A percentile compares a stretch with the other conserved stretches of the same genome.
Evolutionary conservation across 495 filamentous ascomycete species (phyloP).

Genomic region (Aspergillus taichungensis): DNA sequence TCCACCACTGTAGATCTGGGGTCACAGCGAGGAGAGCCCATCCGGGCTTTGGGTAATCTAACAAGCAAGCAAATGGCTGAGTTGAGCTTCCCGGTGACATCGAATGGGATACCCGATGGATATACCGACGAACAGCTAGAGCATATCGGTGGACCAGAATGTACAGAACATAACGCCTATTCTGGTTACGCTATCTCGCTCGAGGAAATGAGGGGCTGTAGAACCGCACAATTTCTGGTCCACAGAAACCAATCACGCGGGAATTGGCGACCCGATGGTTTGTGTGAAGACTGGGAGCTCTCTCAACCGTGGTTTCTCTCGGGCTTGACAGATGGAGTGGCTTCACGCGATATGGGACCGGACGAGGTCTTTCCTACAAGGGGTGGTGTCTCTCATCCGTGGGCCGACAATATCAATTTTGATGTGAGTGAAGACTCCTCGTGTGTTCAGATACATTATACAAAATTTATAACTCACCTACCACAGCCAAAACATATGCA

Average conservation of each 20-base stretch:
- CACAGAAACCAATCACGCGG: slow-evolving; percentile 5
- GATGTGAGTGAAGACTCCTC: background rate
- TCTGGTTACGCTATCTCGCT: slow-evolving; percentile 12
- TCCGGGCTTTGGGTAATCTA: background rate
- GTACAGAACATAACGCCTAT: slow-evolving; percentile 10
- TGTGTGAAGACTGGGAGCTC: slow-evolving; percentile 17
- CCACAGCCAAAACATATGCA: background rate
- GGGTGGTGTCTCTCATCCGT: slow-evolving; percentile 3
- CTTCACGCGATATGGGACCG: slow-evolving; percentile 7
- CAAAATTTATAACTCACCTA: background rate
- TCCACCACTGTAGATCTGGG: background rate
- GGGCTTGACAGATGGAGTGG: slow-evolving; percentile 17
- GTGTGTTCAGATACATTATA: background rate
- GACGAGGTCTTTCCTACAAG: slow-evolving; percentile 5
- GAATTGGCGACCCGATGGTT: slow-evolving; percentile 8
- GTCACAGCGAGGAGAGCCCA: background rate
- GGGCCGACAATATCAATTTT: slow-evolving; percentile 5
- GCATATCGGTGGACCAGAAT: slow-evolving; percentile 10
- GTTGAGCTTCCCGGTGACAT: background rate
- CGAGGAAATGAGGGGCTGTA: slow-evolving; percentile 23
- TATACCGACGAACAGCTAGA: slow-evolving; percentile 7
- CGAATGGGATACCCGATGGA: background rate
- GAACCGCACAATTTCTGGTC: slow-evolving; percentile 17
- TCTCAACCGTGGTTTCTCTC: slow-evolving; percentile 19
- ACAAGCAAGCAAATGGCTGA: background rate